Evolutionary conservation across 2,329 filamentous ascomycete genomes (phyloP), one percentile per base, ranked within the genome.

Genomic region (Byssochlamys sp.): DNA sequence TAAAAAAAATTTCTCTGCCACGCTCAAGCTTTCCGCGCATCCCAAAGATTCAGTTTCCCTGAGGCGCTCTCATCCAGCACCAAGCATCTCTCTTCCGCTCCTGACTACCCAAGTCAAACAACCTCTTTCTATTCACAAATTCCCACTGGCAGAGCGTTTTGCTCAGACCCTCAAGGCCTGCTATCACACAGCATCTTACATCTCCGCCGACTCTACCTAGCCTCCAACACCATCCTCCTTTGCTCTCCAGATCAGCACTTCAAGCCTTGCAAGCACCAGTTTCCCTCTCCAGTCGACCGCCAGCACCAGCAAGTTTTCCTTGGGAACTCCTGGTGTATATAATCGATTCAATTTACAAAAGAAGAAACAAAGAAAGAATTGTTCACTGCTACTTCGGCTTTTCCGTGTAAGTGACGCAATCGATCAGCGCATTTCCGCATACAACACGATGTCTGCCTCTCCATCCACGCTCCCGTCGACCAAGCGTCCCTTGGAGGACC

Each of bases 401-500:
- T 72, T 66, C 73, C 68, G 67, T 67, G 69, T 75, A 75, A 72
- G 70, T 73, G 67, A 71, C 67, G 63, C 62, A 61, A 67, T 52
- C 51, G 51, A 33, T 33, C 10, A 10, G 39, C 39, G 39, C 39
- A 45, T 45, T 45, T 45, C n/a, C n/a, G 39, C 39, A 45, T 19
- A 45, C n/a, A 45, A 45, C 39, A 83, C 74, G 66, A 91, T 91
- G 88, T 91, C 88, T 77, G 82, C 87, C 62, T 90, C 76, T 63
- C 77, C 77, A 57, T 77, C 74, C 60, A 77, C 73, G 58, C 71
- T 78, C 59, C 73, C 77, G 62, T 78, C 77, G 61, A 73, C 77
- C 62, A 99, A 99, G 84, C 91, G 94, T 70, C 94, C 94, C 60
- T 85, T 99, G 63, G 94, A 99, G 80, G 94, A 97, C 71, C 89